Percentiles rank a stretch among this genome's conserved stretches.
Conservation (phyloP, 2,329 filamentous ascomycete species). For the Helotiales sp. region DNA sequence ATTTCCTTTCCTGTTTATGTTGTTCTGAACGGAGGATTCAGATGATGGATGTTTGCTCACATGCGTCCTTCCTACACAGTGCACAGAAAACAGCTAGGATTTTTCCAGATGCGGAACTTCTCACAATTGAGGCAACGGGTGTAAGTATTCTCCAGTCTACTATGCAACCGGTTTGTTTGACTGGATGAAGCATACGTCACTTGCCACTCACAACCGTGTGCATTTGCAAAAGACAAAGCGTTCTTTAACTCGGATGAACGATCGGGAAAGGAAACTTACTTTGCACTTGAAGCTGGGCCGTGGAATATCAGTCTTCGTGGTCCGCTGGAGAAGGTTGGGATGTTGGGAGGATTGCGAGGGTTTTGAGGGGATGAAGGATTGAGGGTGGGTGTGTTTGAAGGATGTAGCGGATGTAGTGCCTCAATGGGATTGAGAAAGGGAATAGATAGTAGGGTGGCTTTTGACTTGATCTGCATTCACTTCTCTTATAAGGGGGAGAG, state of each 20-base stretch:
- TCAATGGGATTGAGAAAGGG: too few relatives aligned
- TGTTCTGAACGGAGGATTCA: background rate
- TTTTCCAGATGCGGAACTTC: conserved; percentile 45
- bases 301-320: conserved; percentile 45
- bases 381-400: too few relatives aligned
- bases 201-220: conserved; percentile 42
- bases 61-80: too few relatives aligned
- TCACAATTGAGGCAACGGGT: conserved; percentile 55
- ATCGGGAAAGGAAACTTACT: conserved; percentile 51
- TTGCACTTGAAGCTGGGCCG: conserved; percentile 50
- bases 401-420: too few relatives aligned
- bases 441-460: too few relatives aligned
- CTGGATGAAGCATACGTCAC: conserved; percentile 51
- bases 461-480: too few relatives aligned
- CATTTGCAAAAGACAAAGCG: conserved; percentile 37
- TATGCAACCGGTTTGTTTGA: too few relatives aligned
- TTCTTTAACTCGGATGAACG: conserved; percentile 49
- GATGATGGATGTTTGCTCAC: background rate
- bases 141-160: conserved; percentile 43
- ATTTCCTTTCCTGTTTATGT: too few relatives aligned
- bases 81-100: background rate
- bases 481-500: too few relatives aligned
- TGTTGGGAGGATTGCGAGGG: background rate
- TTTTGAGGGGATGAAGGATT: background rate
- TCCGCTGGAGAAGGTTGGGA: background rate